These are phyloP conservation scores for Fonticula alba DNA, from an alignment of 78 protist genomes.

Conservation along the genomic window DNA sequence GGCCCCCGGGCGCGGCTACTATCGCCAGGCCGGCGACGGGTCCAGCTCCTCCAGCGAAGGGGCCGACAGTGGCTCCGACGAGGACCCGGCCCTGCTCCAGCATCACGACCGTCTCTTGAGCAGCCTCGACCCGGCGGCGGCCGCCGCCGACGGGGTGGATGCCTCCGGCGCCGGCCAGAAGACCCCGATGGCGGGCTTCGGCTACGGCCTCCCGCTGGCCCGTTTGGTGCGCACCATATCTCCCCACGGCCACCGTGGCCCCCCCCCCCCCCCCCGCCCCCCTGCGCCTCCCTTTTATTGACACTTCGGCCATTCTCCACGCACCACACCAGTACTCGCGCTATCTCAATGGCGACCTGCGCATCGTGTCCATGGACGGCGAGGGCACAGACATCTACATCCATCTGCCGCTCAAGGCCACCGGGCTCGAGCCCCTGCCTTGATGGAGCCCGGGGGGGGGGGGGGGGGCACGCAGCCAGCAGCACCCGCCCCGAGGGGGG, in stretches of 20 bases:
- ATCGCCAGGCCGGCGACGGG: background rate
- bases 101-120: background rate
- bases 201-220: constrained; percentile 48
- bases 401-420: too few species aligned
- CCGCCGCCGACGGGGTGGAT: background rate
- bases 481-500: too few species aligned
- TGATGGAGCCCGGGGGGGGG: too few species aligned
- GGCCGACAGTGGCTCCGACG: background rate
- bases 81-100: background rate
- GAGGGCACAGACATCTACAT: constrained; percentile 40
- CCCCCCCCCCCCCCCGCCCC: background rate
- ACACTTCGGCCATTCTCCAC: too few species aligned
- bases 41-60: background rate
- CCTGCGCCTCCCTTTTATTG: too few species aligned
- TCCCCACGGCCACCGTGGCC: background rate
- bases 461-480: too few species aligned
- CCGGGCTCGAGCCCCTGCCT: too few species aligned
- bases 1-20: background rate
- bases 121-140: background rate
- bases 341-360: constrained; percentile 44
- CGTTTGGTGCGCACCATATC: constrained; percentile 1
- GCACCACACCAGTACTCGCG: constrained; percentile 35
- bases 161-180: background rate
- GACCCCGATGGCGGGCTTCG: constrained; percentile 47
- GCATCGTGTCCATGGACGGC: constrained; percentile 25